Percentiles rank a stretch among this genome's conserved stretches.
These are phyloP conservation scores for Rachicladosporium sp. DNA, from an alignment of 2,329 filamentous ascomycete species.

Conservation along the genomic window DNA sequence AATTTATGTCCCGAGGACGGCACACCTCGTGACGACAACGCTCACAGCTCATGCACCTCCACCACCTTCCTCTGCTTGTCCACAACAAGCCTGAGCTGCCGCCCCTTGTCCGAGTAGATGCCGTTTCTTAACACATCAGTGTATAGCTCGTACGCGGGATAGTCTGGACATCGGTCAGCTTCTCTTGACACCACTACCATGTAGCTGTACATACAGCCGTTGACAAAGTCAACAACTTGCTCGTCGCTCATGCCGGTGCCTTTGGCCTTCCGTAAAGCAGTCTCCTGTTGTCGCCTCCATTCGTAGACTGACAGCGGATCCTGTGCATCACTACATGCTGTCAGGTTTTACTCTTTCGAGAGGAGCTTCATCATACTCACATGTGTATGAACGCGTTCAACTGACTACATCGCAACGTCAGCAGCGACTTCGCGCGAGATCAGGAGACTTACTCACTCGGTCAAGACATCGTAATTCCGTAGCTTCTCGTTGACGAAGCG, in stretches of 20 bases:
- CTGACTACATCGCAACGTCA: conserved; percentile 21
- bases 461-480: conserved; percentile 46
- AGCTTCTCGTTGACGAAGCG: conserved; percentile 48
- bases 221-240: conserved; percentile 64
- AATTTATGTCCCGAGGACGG: too few species aligned
- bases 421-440: background rate
- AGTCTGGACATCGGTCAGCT: conserved; percentile 17
- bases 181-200: too few species aligned
- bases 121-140: conserved; percentile 37
- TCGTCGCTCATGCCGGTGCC: conserved; percentile 74
- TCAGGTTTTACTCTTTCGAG: background rate
- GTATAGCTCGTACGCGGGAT: conserved; percentile 47
- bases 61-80: conserved; percentile 33
- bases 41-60: conserved; percentile 12
- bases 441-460: conserved; percentile 25
- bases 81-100: conserved; percentile 40
- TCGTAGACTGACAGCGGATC: conserved; percentile 65
- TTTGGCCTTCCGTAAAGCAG: conserved; percentile 50
- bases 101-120: conserved; percentile 33
- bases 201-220: conserved; percentile 40
- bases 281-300: conserved; percentile 76
- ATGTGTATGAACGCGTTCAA: conserved; percentile 55
- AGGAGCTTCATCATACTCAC: conserved; percentile 24
- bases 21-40: too few species aligned
- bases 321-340: conserved; percentile 47